Conservation (phyloP, 129 eudicot genomes). For the Gnaphalium uliginosum region DNA sequence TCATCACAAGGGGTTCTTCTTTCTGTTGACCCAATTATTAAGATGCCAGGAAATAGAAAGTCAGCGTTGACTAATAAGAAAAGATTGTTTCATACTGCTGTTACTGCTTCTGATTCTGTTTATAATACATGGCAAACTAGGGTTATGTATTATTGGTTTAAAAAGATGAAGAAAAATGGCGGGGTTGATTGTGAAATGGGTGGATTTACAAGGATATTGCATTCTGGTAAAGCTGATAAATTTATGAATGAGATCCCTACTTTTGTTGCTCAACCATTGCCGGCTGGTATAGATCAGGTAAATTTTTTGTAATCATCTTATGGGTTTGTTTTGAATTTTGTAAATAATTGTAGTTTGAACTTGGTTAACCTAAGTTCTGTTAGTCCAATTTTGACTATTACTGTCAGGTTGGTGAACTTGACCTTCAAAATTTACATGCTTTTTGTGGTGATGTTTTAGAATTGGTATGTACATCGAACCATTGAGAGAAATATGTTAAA, state of each 20-base stretch:
- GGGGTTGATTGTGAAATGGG: constrained; percentile 80
- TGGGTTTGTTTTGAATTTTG: not conserved
- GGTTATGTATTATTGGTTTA: constrained; percentile 96
- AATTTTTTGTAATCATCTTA: not conserved
- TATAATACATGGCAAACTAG: constrained; percentile 96
- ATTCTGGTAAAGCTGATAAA: constrained; percentile 72
- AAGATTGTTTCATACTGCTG: constrained; percentile 92
- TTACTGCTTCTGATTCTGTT: constrained; percentile 82
- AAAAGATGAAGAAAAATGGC: constrained; percentile 52
- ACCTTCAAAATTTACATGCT: not conserved
- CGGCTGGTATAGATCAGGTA: constrained; percentile 93
- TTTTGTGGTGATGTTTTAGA: not conserved
- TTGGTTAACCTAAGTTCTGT: constrained; percentile 12
- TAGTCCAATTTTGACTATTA: constrained; percentile 27
- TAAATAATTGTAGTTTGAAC: not conserved
- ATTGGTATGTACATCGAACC: not conserved
- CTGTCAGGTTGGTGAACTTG: constrained; percentile 16
- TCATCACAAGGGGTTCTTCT: constrained; percentile 27
- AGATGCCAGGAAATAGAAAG: constrained; percentile 54
- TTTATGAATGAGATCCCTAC: constrained; percentile 99
- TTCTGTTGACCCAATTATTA: constrained; percentile 69
- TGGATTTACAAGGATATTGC: constrained; percentile 95
- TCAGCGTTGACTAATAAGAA: constrained; percentile 32
- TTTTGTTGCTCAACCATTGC: constrained; percentile 93
- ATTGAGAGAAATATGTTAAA: not conserved